Percentiles rank a stretch among this genome's conserved stretches.
Conservation (phyloP, 2,329 filamentous ascomycete species). For the Corniculantispora saksenae region DNA sequence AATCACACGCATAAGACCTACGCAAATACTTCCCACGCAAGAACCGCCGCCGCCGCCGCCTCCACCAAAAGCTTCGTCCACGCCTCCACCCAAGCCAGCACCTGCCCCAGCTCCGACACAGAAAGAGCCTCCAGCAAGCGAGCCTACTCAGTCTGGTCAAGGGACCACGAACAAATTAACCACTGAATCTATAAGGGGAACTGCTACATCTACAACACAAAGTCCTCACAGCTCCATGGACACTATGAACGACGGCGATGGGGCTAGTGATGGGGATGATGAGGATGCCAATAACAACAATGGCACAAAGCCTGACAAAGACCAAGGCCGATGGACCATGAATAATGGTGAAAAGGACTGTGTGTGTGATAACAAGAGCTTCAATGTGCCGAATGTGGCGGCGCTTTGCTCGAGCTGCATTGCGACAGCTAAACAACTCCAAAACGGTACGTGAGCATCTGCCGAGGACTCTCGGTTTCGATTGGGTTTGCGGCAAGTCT, state of each 20-base stretch:
- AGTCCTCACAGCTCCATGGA: background rate
- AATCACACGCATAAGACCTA: background rate
- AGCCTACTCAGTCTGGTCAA: background rate
- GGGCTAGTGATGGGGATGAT: background rate
- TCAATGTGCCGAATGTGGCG: conserved; percentile 40
- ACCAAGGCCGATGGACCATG: conserved; percentile 21
- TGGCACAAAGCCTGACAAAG: conserved; percentile 6
- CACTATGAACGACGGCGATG: background rate
- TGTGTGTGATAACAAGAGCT: conserved; percentile 41
- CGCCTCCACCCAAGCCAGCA: background rate
- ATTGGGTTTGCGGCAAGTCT: background rate
- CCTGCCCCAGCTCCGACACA: background rate
- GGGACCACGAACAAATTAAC: background rate
- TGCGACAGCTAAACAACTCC: conserved; percentile 30
- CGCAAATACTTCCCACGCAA: background rate
- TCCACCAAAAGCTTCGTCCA: background rate
- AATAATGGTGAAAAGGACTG: conserved; percentile 36
- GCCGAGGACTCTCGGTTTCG: background rate
- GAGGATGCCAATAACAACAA: background rate
- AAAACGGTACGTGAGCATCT: conserved; percentile 32
- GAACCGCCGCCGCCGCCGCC: background rate
- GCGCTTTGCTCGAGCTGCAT: conserved; percentile 43
- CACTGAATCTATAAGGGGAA: background rate
- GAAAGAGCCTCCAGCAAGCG: background rate
- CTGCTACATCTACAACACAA: background rate